These are phyloP conservation scores for Aristolochia contorta DNA, from an alignment of 164 flowering plant species.

Conservation along the genomic window DNA sequence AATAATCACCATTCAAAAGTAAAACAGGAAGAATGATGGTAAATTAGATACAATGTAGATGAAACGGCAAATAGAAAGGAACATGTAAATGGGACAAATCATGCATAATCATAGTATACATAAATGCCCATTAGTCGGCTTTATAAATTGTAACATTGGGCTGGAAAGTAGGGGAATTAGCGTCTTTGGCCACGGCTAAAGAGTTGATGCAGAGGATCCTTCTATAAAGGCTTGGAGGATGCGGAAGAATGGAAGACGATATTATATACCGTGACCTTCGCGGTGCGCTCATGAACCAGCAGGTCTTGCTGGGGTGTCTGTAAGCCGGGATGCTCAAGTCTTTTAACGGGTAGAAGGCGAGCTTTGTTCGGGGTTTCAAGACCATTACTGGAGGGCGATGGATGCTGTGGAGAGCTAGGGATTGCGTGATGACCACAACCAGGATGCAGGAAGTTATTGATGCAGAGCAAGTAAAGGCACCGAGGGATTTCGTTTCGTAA, in stretches of 20 bases:
- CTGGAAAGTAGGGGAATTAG: no score
- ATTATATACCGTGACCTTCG: conserved; percentile 2
- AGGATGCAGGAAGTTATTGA: conserved; percentile 4
- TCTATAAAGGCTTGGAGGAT: conserved; percentile 2
- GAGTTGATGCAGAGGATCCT: conserved; percentile 5
- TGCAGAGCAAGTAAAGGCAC: background rate
- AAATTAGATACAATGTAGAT: no score
- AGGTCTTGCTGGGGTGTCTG: conserved; percentile 10
- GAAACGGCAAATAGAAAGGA: no score
- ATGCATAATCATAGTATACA: no score
- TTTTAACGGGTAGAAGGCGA: conserved; percentile 8
- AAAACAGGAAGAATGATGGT: no score
- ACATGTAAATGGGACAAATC: no score
- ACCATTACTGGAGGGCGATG: background rate
- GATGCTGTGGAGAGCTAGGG: conserved; percentile 5
- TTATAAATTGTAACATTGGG: background rate
- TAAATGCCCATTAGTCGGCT: no score
- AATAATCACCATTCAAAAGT: no score
- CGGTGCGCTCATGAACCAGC: conserved; percentile 18
- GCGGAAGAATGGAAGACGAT: conserved; percentile 6
- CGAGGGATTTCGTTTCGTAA: conserved; percentile 1
- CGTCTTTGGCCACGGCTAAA: background rate
- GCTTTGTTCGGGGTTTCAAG: background rate
- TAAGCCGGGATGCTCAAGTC: conserved; percentile 7
- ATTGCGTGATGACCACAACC: conserved; percentile 5